Evolutionary conservation across 2,329 filamentous ascomycete species (phyloP).

Genomic region (Aspergillus nomiae): DNA sequence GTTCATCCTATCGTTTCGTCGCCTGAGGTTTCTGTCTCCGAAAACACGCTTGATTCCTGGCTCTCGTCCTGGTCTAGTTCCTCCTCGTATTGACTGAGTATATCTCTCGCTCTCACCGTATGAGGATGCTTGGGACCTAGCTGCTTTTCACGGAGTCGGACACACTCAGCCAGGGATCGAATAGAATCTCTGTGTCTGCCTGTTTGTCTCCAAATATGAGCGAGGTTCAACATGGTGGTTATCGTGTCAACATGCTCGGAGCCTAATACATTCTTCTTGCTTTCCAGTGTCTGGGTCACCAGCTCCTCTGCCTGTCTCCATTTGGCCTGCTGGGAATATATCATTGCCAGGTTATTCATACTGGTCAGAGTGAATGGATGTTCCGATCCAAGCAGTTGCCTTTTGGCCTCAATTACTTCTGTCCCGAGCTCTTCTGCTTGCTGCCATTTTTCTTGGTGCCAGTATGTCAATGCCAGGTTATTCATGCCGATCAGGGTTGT

Average conservation of each 20-base stretch:
- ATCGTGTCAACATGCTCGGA: not conserved
- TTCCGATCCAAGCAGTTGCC: not conserved
- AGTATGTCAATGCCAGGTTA: constrained; percentile 2
- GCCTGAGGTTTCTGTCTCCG: too few relatives aligned
- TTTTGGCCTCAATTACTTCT: not conserved
- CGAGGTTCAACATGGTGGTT: not conserved
- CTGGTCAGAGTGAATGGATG: constrained; percentile 1
- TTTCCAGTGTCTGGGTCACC: not conserved
- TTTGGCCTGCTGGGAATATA: not conserved
- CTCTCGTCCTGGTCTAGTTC: not conserved
- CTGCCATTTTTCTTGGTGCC: not conserved
- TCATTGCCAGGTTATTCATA: not conserved
- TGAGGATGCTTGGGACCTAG: not conserved
- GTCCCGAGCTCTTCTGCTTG: constrained; percentile 4
- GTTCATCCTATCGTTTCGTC: too few relatives aligned
- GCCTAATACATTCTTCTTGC: not conserved
- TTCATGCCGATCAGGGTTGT: not conserved
- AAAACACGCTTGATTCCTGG: too few relatives aligned
- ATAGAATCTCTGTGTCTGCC: not conserved
- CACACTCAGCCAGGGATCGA: not conserved
- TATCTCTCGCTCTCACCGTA: not conserved
- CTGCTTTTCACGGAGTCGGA: not conserved
- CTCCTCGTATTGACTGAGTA: not conserved
- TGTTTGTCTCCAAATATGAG: not conserved
- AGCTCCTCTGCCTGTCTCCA: not conserved